Conservation (phyloP, 306 rosid species). For the Ochetophila trinervis region DNA sequence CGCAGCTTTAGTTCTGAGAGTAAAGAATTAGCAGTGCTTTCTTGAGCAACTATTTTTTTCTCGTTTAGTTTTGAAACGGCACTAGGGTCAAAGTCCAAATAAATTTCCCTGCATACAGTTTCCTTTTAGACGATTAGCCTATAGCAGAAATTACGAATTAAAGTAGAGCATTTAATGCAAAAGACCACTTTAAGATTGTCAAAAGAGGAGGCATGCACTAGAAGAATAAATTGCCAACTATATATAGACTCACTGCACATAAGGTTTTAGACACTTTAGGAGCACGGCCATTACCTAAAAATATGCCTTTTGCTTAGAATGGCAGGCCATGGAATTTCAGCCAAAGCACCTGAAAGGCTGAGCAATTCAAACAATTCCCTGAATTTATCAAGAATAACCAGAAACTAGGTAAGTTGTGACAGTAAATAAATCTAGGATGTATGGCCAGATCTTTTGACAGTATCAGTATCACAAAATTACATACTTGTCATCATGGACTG, state of each 20-base stretch:
- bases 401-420: constrained; percentile 11
- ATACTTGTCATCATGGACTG: constrained; percentile 70
- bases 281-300: constrained; percentile 63
- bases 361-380: constrained; percentile 85
- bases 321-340: constrained; percentile 69
- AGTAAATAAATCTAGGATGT: neutral
- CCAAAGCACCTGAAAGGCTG: constrained; percentile 74
- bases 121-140: constrained; percentile 10
- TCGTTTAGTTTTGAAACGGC: constrained; percentile 57
- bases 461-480: constrained; percentile 28
- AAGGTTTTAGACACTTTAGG: neutral
- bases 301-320: constrained; percentile 69
- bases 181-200: constrained; percentile 13
- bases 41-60: constrained; percentile 54
- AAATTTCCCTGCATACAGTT: constrained; percentile 53
- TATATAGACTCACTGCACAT: constrained; percentile 1
- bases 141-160: neutral
- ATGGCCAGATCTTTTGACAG: neutral
- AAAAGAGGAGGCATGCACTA: constrained; percentile 14
- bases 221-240: constrained; percentile 9
- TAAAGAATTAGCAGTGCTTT: constrained; percentile 56
- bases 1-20: constrained; percentile 69
- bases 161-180: constrained; percentile 2
- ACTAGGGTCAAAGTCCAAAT: constrained; percentile 64
- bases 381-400: constrained; percentile 33